These are phyloP conservation scores for Prunus mume DNA, from an alignment of 306 rosid genomes.

Conservation along the genomic window DNA sequence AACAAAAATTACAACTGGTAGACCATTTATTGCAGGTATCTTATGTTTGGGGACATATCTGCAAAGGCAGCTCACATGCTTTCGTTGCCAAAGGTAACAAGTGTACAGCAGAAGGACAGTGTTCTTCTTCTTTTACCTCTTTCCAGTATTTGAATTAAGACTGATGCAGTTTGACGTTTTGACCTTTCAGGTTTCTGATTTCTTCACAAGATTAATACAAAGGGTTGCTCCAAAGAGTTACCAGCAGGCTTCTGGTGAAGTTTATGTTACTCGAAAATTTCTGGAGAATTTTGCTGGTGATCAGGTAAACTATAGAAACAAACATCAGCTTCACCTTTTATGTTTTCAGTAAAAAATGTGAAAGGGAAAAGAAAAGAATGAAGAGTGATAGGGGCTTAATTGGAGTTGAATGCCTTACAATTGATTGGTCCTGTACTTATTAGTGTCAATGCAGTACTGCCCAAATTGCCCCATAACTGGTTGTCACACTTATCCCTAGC, in stretches of 20 bases:
- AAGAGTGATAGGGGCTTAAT: background rate
- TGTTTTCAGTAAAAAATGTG: background rate
- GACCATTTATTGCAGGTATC: conserved; percentile 58
- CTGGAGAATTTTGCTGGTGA: conserved; percentile 87
- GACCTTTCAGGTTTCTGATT: conserved; percentile 67
- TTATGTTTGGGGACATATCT: conserved; percentile 77
- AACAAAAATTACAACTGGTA: background rate
- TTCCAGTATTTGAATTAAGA: background rate
- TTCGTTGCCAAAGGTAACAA: conserved; percentile 74
- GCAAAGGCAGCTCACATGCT: conserved; percentile 88
- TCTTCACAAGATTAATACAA: conserved; percentile 85
- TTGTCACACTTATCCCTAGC: background rate
- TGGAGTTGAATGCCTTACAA: conserved; percentile 1
- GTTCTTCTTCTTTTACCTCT: background rate
- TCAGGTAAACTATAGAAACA: conserved; percentile 52
- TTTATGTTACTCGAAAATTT: conserved; percentile 78
- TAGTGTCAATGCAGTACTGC: too few species aligned
- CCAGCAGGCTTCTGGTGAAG: conserved; percentile 86
- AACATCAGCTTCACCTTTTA: conserved; percentile 1
- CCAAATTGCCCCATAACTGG: too few species aligned
- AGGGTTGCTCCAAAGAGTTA: conserved; percentile 98
- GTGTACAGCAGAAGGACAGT: background rate
- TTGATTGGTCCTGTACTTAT: background rate
- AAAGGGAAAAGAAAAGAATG: conserved; percentile 1
- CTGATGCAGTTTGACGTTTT: background rate